Base-by-base conservation (phyloP, 202 grass and related monocot species). In the Zizania palustris region DNA sequence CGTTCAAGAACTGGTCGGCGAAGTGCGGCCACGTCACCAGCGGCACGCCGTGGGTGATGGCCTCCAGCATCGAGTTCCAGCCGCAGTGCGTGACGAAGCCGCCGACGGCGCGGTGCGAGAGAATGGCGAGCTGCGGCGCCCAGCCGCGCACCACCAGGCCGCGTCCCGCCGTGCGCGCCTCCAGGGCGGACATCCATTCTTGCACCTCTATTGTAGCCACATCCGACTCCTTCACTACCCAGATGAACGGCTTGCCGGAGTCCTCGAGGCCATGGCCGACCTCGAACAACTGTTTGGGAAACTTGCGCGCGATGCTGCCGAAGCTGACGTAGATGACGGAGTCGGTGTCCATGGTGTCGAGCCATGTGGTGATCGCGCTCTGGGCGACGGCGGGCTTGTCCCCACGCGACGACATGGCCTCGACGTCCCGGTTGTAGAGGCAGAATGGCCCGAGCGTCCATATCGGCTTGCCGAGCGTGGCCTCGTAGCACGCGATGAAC, bases 1-100 rank as follows among this genome's bases (percentile, higher is more conserved):
- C 90, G 88, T 97, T 96, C 39, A 92, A 8, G 67, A 97, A 97
- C 80, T 97, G 93, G 21, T 97, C 93, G 1, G 60, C 12, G 53
- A 77, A 88, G n/a, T 80, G 75, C 9, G 93, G 85, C 87, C 87
- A 97, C 11, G 90, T 97, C 5, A 86, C 82, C 51, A 95, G 50
- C 0, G 92, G 88, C 38, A 95, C 71, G 40, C 92, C 83, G 18
- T 67, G 62, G 14, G 88, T 50, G 18, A 95, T 40, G n/a, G 85
- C 56, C 79, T 91, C 91, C 15, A 93, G 45, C 14, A 80, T 36
- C 28, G 88, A 90, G 85, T 93, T 95, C 92, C 92, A 95, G 0
- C 92, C 88, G 63, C 88, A 91, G 83, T 91, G 92, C 3, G 85
- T 87, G 7, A 83, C 46, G 75, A 87, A 87, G 0, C 69, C 85